A percentile compares a stretch with the other conserved stretches of the same genome.
These are phyloP conservation scores for Sclerotinia borealis DNA, from an alignment of 2,329 filamentous ascomycete species.

Conservation along the genomic window DNA sequence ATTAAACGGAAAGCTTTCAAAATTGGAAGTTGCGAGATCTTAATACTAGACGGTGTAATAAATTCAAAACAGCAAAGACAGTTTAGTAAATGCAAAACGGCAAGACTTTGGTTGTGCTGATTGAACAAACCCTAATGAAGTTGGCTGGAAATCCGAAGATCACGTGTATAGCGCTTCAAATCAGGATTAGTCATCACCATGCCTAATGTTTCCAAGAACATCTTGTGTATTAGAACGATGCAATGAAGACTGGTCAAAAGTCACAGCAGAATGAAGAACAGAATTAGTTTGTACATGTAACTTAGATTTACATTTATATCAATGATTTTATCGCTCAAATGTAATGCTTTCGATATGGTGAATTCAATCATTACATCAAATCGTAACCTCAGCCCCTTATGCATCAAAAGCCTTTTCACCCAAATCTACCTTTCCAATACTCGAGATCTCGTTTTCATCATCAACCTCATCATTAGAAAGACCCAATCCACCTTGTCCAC, in stretches of 20 bases:
- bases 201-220: too few species aligned
- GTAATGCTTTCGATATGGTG: neutral
- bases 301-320: neutral
- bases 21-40: too few species aligned
- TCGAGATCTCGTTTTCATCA: constrained; percentile 94
- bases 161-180: too few species aligned
- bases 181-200: too few species aligned
- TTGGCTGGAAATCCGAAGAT: too few species aligned
- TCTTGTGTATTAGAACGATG: neutral
- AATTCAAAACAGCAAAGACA: too few species aligned
- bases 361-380: neutral
- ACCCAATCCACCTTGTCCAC: constrained; percentile 78
- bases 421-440: constrained; percentile 82
- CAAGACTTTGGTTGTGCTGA: too few species aligned
- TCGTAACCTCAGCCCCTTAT: constrained; percentile 15
- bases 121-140: too few species aligned
- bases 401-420: constrained; percentile 45
- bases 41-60: too few species aligned
- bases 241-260: neutral
- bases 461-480: constrained; percentile 87
- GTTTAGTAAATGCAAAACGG: too few species aligned
- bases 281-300: neutral
- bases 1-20: too few species aligned
- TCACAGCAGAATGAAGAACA: neutral
- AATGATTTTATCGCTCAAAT: neutral